Base-by-base conservation (phyloP, 2,329 filamentous ascomycete genomes). In the Talaromyces sp. region DNA sequence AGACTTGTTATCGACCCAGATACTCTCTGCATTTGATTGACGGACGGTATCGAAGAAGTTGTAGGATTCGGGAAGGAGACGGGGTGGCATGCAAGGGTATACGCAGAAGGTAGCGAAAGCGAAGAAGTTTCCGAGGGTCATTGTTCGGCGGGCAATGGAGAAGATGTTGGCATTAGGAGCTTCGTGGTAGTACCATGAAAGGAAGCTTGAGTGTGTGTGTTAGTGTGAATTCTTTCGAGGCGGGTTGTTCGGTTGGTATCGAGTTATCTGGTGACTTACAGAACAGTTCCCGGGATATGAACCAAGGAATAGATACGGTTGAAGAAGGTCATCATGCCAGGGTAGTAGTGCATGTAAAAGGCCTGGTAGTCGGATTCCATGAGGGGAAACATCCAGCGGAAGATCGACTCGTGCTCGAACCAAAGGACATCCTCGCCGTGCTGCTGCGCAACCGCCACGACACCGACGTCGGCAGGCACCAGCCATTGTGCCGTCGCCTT, bases 11-110 rank as follows among this genome's bases (percentile, higher is more conserved):
- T 75, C 79, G 65, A 82, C 78, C 77, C 77, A 82, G 39, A 81
- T 75, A 29, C 77, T 80, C 58, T 78, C 75, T n/a, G 79, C 79
- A 47, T 81, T 75, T 46, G 76, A 77, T 57, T 75, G 76, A 56
- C 84, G 83, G 11, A 86, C 84, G 1, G 81, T 85, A 58, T 86
- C 84, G 52, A 84, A 77, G 61, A 86, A 86, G 3, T 81, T 82
- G 52, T 77, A 86, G 57, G 81, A 77, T 51, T 82, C 78, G 58
- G 83, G 83, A 49, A 86, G 75, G 47, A 86, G 74, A 10, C 84
- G 77, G 48, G 83, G 84, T 1, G 84, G 84, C 82, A 86, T 86
- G 65, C 82, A 85, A 9, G 84, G 84, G 74, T 81, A 86, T 20
- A 82, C 69, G n/a, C 82, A 83, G 65, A 87, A 87, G 54, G 83